A percentile compares a stretch with the other conserved stretches of the same genome.
Conservation (phyloP, 73 alveolate genomes). For the Durusdinium trenchii region DNA sequence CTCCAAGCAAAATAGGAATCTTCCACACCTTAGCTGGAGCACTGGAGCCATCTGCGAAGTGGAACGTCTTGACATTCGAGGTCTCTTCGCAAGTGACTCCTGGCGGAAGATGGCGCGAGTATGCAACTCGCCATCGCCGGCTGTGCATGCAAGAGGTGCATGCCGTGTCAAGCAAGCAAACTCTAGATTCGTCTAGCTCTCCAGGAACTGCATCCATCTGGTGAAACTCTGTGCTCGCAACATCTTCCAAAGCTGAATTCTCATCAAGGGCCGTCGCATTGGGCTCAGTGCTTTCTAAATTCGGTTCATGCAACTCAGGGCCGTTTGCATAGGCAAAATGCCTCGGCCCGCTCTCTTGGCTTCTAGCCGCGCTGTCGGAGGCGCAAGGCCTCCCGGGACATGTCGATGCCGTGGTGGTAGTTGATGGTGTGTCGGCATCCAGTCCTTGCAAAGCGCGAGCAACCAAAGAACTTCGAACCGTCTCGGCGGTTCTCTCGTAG, state of each 20-base stretch:
- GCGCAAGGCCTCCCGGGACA: background rate
- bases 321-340: too few relatives aligned
- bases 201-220: background rate
- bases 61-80: background rate
- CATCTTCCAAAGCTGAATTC: background rate
- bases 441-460: background rate
- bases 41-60: background rate
- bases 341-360: background rate
- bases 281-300: too few relatives aligned
- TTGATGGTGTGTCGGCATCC: background rate
- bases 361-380: background rate
- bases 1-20: background rate
- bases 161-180: constrained; percentile 21
- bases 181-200: background rate
- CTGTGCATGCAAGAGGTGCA: constrained; percentile 46
- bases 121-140: background rate
- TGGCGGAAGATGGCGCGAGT: background rate
- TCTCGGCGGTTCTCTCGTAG: background rate
- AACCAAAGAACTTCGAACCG: background rate
- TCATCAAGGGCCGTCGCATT: too few relatives aligned
- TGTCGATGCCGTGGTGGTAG: background rate
- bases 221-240: background rate
- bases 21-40: background rate
- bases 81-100: background rate
- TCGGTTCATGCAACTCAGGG: too few relatives aligned